Percentiles rank a stretch among this genome's conserved stretches.
Evolutionary conservation across 805 yeast genomes (phyloP).

Genomic region (Metschnikowia colocasiae): DNA sequence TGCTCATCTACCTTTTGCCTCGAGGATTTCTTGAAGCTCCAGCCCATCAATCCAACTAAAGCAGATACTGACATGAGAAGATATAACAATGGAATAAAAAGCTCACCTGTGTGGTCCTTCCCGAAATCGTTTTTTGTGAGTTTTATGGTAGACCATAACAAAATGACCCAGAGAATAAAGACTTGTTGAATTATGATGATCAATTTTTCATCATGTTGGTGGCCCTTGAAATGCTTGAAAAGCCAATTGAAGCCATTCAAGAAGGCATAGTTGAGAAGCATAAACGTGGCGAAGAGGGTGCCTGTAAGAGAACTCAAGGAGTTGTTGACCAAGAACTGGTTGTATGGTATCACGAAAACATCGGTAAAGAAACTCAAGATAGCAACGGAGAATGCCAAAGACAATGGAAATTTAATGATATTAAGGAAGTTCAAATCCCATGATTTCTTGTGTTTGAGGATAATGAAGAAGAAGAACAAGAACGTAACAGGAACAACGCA

Average conservation of each 20-base stretch:
- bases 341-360: constrained; percentile 19
- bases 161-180: constrained; percentile 52
- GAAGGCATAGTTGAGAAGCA: constrained; percentile 54
- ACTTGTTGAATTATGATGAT: constrained; percentile 53
- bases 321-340: constrained; percentile 37
- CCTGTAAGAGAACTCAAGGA: constrained; percentile 36
- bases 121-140: constrained; percentile 40
- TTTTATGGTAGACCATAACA: constrained; percentile 46
- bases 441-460: constrained; percentile 45
- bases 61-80: constrained; percentile 45
- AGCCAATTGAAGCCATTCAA: constrained; percentile 43
- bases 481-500: constrained; percentile 53
- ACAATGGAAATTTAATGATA: constrained; percentile 55
- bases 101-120: constrained; percentile 53
- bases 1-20: constrained; percentile 4
- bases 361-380: constrained; percentile 24
- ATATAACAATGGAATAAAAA: constrained; percentile 45
- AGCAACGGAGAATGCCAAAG: constrained; percentile 36
- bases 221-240: constrained; percentile 30
- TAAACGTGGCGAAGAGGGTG: constrained; percentile 43
- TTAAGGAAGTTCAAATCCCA: constrained; percentile 43
- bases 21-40: constrained; percentile 29
- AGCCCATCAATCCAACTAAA: constrained; percentile 50
- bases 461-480: constrained; percentile 43
- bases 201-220: constrained; percentile 51